Percentiles rank a stretch among this genome's conserved stretches.
Conservation (phyloP, 1,284 basidiomycete genomes). For the Wolfiporia cocos region DNA sequence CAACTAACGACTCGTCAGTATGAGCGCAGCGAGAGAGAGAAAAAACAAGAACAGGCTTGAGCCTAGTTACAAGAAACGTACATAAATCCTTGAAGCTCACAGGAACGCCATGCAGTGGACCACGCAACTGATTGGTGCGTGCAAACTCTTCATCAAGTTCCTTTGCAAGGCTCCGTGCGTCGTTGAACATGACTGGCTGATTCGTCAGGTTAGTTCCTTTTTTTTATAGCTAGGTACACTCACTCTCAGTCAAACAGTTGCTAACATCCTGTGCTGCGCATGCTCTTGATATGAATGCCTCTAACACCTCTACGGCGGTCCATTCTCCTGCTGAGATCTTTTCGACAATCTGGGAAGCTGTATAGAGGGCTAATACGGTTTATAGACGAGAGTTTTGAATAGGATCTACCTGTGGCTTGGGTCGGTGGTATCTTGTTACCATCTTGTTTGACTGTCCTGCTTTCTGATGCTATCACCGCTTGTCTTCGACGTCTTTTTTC, state of each 20-base stretch:
- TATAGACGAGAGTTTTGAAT: too few species aligned
- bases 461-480: too few species aligned
- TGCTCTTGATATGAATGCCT: not conserved
- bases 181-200: not conserved
- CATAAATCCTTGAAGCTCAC: constrained; percentile 72
- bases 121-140: constrained; percentile 51
- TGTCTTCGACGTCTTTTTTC: too few species aligned
- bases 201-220: not conserved
- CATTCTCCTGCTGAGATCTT: not conserved
- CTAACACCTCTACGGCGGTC: not conserved
- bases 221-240: not conserved
- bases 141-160: constrained; percentile 44
- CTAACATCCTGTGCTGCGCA: not conserved
- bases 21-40: too few species aligned
- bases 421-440: too few species aligned
- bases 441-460: too few species aligned
- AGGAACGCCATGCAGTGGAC: constrained; percentile 80
- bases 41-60: not conserved
- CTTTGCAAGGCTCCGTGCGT: not conserved
- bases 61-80: constrained; percentile 25
- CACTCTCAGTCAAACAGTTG: not conserved
- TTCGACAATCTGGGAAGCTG: not conserved
- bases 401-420: too few species aligned
- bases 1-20: constrained; percentile 20
- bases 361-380: too few species aligned